phyloP scores from a whole-genome alignment of 2,329 filamentous ascomycete genomes.

The Penicillium sp. region DNA sequence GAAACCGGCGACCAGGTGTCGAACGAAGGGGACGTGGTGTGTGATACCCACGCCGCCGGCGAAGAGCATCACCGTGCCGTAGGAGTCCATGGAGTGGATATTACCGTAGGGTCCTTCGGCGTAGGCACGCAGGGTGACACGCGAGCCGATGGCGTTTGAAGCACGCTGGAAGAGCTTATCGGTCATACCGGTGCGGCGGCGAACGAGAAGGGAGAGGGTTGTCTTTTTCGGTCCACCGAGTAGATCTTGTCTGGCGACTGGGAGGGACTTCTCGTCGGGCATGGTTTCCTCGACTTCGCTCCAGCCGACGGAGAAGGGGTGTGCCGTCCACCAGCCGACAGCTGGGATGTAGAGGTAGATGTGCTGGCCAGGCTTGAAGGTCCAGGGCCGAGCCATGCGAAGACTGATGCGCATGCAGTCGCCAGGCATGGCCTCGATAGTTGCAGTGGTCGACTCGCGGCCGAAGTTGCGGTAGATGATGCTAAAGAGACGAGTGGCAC shows the following conservation, averaged over 20 bases:
- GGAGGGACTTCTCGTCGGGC: slow-evolving; percentile 48
- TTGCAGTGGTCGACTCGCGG: slow-evolving; percentile 66
- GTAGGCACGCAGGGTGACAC: slow-evolving; percentile 70
- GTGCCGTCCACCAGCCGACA: slow-evolving; percentile 72
- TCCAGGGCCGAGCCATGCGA: slow-evolving; percentile 69
- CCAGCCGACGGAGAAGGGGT: slow-evolving; percentile 82
- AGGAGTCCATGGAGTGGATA: slow-evolving; percentile 85
- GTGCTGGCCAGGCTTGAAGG: slow-evolving; percentile 73
- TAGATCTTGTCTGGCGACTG: slow-evolving; percentile 59
- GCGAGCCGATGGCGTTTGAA: slow-evolving; percentile 57
- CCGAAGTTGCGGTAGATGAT: slow-evolving; percentile 69
- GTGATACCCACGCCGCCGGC: slow-evolving; percentile 95
- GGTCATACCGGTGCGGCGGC: slow-evolving; percentile 87
- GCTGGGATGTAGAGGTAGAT: slow-evolving; percentile 74
- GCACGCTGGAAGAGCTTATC: slow-evolving; percentile 78
- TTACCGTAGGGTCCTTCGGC: slow-evolving; percentile 90
- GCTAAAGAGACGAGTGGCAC: slow-evolving; percentile 66
- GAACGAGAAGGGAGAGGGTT: slow-evolving; percentile 80
- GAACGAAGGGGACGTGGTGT: slow-evolving; percentile 88
- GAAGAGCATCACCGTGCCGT: slow-evolving; percentile 88
- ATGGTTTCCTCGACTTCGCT: slow-evolving; percentile 62
- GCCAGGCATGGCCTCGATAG: slow-evolving; percentile 71
- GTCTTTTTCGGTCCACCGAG: slow-evolving; percentile 55
- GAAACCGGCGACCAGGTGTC: slow-evolving; percentile 73
- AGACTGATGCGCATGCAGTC: slow-evolving; percentile 74